Conservation (phyloP, 768 basidiomycete genomes). For the Boletus vinaceobasis region DNA sequence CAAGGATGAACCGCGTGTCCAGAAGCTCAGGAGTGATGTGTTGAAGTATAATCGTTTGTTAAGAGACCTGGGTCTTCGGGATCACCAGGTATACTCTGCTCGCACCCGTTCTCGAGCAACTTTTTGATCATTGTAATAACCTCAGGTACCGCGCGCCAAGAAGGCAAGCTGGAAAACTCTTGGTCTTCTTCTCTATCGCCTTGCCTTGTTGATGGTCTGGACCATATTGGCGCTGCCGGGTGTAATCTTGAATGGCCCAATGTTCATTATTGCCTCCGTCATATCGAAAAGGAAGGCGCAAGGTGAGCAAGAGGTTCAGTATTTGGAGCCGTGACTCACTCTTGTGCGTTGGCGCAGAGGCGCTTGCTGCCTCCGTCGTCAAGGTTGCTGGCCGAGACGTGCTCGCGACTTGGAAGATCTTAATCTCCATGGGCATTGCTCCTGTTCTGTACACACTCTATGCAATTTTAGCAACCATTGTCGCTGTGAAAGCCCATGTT, state of each 20-base stretch:
- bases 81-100: constrained; percentile 69
- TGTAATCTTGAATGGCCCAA: constrained; percentile 85
- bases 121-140: not conserved
- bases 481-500: constrained; percentile 65
- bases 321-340: not conserved
- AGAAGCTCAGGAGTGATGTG: constrained; percentile 75
- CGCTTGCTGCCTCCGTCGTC: constrained; percentile 90
- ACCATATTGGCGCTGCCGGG: constrained; percentile 84
- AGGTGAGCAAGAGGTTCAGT: constrained; percentile 42
- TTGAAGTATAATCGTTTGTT: constrained; percentile 86
- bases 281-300: constrained; percentile 88
- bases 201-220: constrained; percentile 77
- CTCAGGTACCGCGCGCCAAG: constrained; percentile 80
- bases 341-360: constrained; percentile 52
- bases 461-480: constrained; percentile 69
- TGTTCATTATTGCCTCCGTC: constrained; percentile 86
- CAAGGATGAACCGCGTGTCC: constrained; percentile 87
- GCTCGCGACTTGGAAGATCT: constrained; percentile 96
- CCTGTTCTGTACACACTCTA: constrained; percentile 85
- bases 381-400: constrained; percentile 96
- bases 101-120: not conserved
- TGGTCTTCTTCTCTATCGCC: constrained; percentile 78
- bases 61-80: constrained; percentile 85
- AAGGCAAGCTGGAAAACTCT: constrained; percentile 85
- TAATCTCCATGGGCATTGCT: constrained; percentile 88